Base-by-base conservation (phyloP, 2,329 filamentous ascomycete genomes). In the Xylaria digitata region DNA sequence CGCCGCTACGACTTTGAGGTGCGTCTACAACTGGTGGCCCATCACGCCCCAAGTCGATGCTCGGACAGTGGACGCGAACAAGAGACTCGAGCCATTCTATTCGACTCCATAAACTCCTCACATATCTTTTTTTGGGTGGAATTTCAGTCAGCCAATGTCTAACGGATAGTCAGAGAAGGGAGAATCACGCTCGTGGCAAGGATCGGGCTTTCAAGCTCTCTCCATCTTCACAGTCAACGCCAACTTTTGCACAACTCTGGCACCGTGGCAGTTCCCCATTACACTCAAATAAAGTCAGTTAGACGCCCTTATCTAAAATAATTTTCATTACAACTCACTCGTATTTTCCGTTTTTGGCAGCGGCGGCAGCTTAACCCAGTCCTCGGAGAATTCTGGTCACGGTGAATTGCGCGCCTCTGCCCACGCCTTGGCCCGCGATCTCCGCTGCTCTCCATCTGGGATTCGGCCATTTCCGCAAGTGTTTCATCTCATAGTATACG, bases 271-370 rank as follows among this genome's bases (percentile, higher is more conserved):
- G 30, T 55, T 68, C 68, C 3, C 68, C 65, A 17, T 70, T 70
- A 11, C 68, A 68, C 68, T 70, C 17, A 4, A 42, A 56, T 37
- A 1, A 55, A 45, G 23, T 66, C n/a, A 59, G 26, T 19, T 15
- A 21, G 15, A 34, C 17, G 3, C 13, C 15, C 6, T n/a, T 8
- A 17, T 34, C 3, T 42, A 21, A 42, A 56, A 48, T 34, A 19
- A n/a, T 42, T 30, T 13, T 53, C 13, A 6, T 9, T 37, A 42
- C 17, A 8, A 68, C 78, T 26, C 75, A 82, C 82, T 52, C 80
- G 80, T 71, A 85, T 85, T 74, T 86, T 86, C 30, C 84, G 78
- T 48, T 81, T 76, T 66, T 86, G 83, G 62, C 84, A 86, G n/a
- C 66, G 65, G 37, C 62, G 65, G 19, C 68, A 70, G 26, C 65